Evolutionary conservation across 805 yeast species (phyloP), one percentile per base, ranked within the genome.

Genomic region (Lipomyces japonicus): DNA sequence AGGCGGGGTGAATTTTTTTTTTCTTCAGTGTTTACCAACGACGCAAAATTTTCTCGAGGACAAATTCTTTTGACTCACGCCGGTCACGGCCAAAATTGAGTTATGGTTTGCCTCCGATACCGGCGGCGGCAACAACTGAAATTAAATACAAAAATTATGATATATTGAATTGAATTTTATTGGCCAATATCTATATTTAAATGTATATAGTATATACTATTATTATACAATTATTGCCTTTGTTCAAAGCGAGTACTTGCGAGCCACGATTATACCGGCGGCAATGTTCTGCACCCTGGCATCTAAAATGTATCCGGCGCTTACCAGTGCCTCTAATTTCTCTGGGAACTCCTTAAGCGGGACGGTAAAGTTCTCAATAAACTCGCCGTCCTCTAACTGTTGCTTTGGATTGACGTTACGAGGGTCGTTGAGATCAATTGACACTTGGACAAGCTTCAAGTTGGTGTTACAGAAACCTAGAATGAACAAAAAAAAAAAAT

Each of bases 241-340:
- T 9, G 30, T 10, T 44, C 39, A 50, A 38, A 53, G 44, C 16
- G 42, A 23, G 38, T 48, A 64, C 37, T 45, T 44, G 26, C 65
- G 61, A 0, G 89, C 84, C 19, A 86, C 61, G 53, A 74, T 74
- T 44, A 88, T 73, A 3, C 97, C 97, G 47, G 81, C 81, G 12
- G 96, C 95, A 42, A 89, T 77, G 61, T 85, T 87, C 65, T 85
- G 89, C 48, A 93, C 81, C 57, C 95, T 79, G 1, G 96, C 91
- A 69, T 93, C 98, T 28, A 91, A 71, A 26, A 77, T 77, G 65
- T 79, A 87, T 0, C 96, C 96, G 66, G 86, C 75, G 1, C 66
- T 60, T 23, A 72, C 77, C 18, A 89, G 67, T 25, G 71, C 65
- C 6, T 68, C 68, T 64, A 91, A 65, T 24, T 72, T 76, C 23